Conservation (phyloP, 2,329 filamentous ascomycete species). For the Pseudogymnoascus sp. region DNA sequence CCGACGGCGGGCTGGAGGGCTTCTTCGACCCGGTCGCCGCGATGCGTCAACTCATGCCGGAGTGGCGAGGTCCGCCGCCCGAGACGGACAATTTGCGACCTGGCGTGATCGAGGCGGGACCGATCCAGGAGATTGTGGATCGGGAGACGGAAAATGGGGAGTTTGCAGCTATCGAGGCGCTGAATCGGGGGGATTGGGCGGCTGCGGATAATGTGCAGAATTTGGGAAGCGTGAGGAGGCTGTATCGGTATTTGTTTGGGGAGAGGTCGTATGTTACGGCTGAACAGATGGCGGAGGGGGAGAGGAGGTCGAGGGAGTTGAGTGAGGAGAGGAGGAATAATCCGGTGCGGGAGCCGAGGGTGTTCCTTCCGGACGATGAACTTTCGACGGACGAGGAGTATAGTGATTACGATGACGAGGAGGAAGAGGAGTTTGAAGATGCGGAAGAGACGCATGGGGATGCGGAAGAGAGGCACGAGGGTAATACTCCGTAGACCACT, state of each 20-base stretch:
- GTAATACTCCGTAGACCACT: background rate
- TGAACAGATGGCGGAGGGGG: background rate
- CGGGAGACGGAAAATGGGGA: background rate
- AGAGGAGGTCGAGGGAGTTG: background rate
- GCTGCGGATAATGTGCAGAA: slow-evolving; percentile 17
- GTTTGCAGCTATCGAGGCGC: slow-evolving; percentile 3
- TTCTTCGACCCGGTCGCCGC: slow-evolving; percentile 24
- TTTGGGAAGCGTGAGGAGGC: background rate
- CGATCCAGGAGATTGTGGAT: background rate
- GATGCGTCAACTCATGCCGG: slow-evolving; percentile 20
- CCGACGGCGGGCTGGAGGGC: slow-evolving; percentile 1
- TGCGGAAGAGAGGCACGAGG: background rate
- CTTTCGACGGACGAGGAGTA: background rate
- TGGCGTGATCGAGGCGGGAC: background rate
- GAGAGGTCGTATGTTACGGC: background rate
- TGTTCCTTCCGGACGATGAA: background rate
- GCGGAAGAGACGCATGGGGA: background rate
- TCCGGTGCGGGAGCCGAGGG: background rate
- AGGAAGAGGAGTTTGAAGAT: background rate
- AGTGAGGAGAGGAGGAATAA: background rate
- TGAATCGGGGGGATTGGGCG: slow-evolving; percentile 13
- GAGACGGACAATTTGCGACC: background rate
- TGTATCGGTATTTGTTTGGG: slow-evolving; percentile 6
- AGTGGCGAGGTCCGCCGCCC: background rate
- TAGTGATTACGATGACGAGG: background rate